Percentiles rank a stretch among this genome's conserved stretches.
These are phyloP conservation scores for Leptographium wingfieldii DNA, from an alignment of 2,329 filamentous ascomycete genomes.

Conservation along the genomic window DNA sequence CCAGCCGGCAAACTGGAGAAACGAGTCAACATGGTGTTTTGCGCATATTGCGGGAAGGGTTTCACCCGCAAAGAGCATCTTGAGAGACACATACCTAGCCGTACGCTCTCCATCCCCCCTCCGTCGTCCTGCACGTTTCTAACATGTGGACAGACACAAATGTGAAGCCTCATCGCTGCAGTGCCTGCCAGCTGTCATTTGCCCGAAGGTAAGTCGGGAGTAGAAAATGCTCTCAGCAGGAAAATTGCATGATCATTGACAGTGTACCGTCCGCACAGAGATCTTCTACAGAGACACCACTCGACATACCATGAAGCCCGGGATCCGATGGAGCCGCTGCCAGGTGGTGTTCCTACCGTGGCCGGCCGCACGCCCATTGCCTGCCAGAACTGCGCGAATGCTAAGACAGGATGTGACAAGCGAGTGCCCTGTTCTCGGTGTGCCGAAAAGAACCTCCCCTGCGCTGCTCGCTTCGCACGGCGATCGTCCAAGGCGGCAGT, in stretches of 20 bases:
- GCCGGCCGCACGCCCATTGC: slow-evolving; percentile 33
- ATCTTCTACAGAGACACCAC: slow-evolving; percentile 38
- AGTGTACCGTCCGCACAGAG: slow-evolving; percentile 20
- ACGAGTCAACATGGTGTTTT: slow-evolving; percentile 28
- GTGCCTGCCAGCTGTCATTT: slow-evolving; percentile 35
- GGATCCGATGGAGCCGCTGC: slow-evolving; percentile 31
- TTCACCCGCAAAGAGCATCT: slow-evolving; percentile 45
- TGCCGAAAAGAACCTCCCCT: slow-evolving; percentile 33
- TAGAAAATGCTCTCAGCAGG: neutral
- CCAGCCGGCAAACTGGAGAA: neutral
- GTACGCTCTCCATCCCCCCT: slow-evolving; percentile 22
- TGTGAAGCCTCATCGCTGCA: slow-evolving; percentile 39
- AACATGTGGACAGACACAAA: slow-evolving; percentile 33
- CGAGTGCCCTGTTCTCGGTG: slow-evolving; percentile 35
- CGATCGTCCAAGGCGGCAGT: slow-evolving; percentile 35
- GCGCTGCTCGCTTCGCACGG: slow-evolving; percentile 36
- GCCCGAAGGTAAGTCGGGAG: slow-evolving; percentile 27
- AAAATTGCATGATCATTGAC: neutral
- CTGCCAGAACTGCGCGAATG: slow-evolving; percentile 35
- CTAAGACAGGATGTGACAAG: slow-evolving; percentile 40
- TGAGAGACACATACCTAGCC: slow-evolving; percentile 40
- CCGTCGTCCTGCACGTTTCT: neutral
- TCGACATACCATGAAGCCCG: slow-evolving; percentile 37
- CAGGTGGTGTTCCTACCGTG: slow-evolving; percentile 29
- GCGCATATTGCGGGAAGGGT: slow-evolving; percentile 40